These are phyloP conservation scores for Setomelanomma holmii DNA, from an alignment of 2,329 filamentous ascomycete species.

Conservation along the genomic window DNA sequence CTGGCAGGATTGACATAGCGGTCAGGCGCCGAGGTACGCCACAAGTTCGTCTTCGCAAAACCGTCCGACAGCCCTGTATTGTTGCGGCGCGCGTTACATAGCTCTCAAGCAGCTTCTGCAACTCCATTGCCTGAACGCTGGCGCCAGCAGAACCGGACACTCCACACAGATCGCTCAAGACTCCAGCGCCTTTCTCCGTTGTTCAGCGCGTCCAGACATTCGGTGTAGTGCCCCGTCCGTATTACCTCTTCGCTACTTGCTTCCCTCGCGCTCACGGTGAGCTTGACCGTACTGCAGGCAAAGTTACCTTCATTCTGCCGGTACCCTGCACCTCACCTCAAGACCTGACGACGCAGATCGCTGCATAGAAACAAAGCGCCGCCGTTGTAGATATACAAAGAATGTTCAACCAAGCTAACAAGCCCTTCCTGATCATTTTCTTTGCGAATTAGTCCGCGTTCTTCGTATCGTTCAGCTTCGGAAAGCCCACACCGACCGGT, in stretches of 20 bases:
- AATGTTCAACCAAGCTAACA: background rate
- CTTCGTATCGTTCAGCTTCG: background rate
- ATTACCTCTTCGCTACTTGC: background rate
- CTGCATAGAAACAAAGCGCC: background rate
- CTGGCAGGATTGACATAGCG: background rate
- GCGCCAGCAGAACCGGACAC: background rate
- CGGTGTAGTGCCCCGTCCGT: slow-evolving; percentile 6
- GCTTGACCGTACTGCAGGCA: background rate
- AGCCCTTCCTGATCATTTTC: background rate
- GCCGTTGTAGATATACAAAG: too few relatives aligned
- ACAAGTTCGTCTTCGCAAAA: background rate
- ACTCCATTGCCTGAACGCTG: slow-evolving; percentile 1
- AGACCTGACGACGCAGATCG: background rate
- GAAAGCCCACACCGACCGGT: background rate
- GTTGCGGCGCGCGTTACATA: background rate
- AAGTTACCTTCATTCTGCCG: background rate
- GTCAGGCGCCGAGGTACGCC: background rate
- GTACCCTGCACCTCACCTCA: background rate
- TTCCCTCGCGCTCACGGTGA: slow-evolving; percentile 1
- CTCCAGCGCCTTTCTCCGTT: slow-evolving; percentile 4
- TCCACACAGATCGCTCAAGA: slow-evolving; percentile 9
- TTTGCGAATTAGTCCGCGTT: background rate
- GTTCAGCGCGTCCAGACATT: slow-evolving; percentile 6
- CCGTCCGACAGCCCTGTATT: background rate
- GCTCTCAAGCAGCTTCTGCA: background rate